Evolutionary conservation across 768 basidiomycete genomes (phyloP).

Genomic region (Tricholoma bakamatsutake): DNA sequence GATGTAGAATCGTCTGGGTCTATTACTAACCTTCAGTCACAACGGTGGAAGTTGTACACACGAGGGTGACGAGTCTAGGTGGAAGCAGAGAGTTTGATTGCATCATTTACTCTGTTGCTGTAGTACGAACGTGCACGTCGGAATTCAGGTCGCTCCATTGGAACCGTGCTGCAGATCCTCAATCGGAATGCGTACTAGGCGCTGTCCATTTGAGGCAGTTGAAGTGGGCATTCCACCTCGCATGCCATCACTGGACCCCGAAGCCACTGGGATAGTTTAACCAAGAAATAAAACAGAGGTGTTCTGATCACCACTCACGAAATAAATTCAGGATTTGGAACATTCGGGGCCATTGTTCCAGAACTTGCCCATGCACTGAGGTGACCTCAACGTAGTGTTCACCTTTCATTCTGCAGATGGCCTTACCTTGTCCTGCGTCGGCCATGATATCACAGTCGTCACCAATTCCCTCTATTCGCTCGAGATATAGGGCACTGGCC

Average conservation of each 20-base stretch:
- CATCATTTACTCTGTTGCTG: not conserved
- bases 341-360: constrained; percentile 81
- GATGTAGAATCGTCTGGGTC: no score
- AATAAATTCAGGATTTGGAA: constrained; percentile 69
- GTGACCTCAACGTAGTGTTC: constrained; percentile 1
- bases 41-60: no score
- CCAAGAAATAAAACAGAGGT: not conserved
- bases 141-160: constrained; percentile 13
- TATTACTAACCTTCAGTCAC: no score
- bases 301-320: constrained; percentile 35
- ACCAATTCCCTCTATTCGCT: constrained; percentile 61
- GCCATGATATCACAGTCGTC: constrained; percentile 77
- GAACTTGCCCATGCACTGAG: constrained; percentile 69
- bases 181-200: constrained; percentile 68
- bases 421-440: constrained; percentile 62
- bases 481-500: constrained; percentile 55
- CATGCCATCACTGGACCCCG: constrained; percentile 25
- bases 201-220: constrained; percentile 38
- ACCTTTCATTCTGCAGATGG: not conserved
- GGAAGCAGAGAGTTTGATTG: not conserved
- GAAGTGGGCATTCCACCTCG: constrained; percentile 14
- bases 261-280: constrained; percentile 36
- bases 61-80: no score
- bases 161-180: constrained; percentile 49
- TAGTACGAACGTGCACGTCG: not conserved